Base-by-base conservation (phyloP, 768 basidiomycete genomes). In the Cubamyces lactineus region DNA sequence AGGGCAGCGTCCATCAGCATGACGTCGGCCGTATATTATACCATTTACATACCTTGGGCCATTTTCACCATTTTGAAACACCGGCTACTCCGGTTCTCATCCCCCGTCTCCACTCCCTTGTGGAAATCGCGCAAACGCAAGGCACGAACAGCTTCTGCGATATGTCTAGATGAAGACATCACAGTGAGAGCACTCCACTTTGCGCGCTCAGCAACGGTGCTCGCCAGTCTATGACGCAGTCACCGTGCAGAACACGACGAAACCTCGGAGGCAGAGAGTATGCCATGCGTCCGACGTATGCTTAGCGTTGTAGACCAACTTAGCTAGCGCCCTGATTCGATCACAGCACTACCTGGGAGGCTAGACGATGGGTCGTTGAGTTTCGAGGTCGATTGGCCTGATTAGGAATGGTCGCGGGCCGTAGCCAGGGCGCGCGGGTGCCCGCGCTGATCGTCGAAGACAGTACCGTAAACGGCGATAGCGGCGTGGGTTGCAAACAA, bases 311-410 rank as follows among this genome's bases (percentile, higher is more conserved):
- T 23, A 7, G 17, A 9, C 17, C 9, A 46, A 17, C 39, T 19
- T 5, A 19, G 26, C 19, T 12, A 47, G 38, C 45, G 40, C 53
- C 48, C 38, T 43, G 23, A 42, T 46, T 28, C 41, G 51, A 40
- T 52, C 34, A 34, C 5, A 34, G 34, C 34, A n/a, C 5, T 6
- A 26, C 42, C 23, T 9, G n/a, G n/a, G 50, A n/a, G 17, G 28
- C 39, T 11, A 19, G 34, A 21, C 30, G 19, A 52, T 6, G 12
- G 23, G 45, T 26, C 38, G 49, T 51, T 19, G 48, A 23, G 23
- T 63, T 63, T 58, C 56, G 45, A 63, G 51, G 56, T 28, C 45
- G 57, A 63, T 63, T 38, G 45, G 56, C 45, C 57, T n/a, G 62
- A 63, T 63, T 52, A 49, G 62, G 62, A 16, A 47, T 46, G 46